Percentiles rank a stretch among this genome's conserved stretches.
Evolutionary conservation across 345 rosid genomes (phyloP).

Genomic region (Orychophragmus violaceus): DNA sequence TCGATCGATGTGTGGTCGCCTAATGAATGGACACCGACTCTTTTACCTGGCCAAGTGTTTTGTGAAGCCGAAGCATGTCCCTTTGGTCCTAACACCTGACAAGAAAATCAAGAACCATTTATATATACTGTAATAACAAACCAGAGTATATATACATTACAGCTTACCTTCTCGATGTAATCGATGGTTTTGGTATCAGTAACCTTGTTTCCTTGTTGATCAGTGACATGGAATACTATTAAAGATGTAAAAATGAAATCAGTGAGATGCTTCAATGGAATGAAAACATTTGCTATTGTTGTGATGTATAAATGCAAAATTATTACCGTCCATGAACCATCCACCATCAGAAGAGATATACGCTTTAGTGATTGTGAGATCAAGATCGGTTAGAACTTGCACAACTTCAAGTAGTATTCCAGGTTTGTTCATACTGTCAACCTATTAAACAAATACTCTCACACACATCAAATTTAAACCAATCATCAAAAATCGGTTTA

Average conservation of each 20-base stretch:
- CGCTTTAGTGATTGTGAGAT: conserved; percentile 87
- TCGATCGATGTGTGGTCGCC: conserved; percentile 87
- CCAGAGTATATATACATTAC: background rate
- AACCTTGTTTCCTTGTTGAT: conserved; percentile 81
- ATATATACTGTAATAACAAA: background rate
- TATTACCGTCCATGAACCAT: conserved; percentile 95
- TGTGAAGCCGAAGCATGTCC: conserved; percentile 44
- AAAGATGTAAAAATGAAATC: conserved; percentile 3
- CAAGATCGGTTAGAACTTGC: conserved; percentile 77
- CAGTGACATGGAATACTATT: conserved; percentile 77
- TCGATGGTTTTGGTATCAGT: conserved; percentile 69
- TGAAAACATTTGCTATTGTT: background rate
- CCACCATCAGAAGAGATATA: conserved; percentile 96
- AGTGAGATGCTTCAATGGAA: background rate
- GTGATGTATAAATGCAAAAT: background rate
- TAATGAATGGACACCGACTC: conserved; percentile 69
- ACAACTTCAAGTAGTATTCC: conserved; percentile 95
- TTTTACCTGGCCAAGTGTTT: conserved; percentile 58
- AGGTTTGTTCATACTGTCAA: conserved; percentile 90
- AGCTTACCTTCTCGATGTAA: conserved; percentile 54
- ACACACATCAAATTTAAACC: background rate
- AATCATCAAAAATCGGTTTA: background rate
- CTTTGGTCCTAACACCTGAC: conserved; percentile 72
- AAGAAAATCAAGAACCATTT: conserved; percentile 1
- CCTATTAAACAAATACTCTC: conserved; percentile 32